Base-by-base conservation (phyloP, 164 flowering plant species). In the Litsea cubeba region DNA sequence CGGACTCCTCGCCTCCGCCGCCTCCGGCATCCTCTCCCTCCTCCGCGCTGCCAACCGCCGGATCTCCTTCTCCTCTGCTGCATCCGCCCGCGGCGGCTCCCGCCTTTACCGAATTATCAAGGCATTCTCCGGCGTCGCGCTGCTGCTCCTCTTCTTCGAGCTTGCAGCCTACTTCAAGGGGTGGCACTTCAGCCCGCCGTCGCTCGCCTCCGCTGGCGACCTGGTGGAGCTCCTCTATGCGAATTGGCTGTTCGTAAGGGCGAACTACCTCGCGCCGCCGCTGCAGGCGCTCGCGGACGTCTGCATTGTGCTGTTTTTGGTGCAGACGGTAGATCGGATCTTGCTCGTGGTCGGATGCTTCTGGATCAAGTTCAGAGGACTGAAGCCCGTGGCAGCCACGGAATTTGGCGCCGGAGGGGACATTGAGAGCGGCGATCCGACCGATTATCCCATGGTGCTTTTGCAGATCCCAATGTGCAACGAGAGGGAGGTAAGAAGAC, bases 401-500 rank as follows among this genome's bases (percentile, higher is more conserved):
- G 88, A 83, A 76, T 87, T 76, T 25, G 62, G 40, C 0, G 81
- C 78, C 51, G 71, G 46, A 6, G 78, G 50, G 0, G 81, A 79
- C 51, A 71, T 26, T 6, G 90, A 85, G 73, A 73, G 24, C 20
- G 82, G 57, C 64, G 82, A 78, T 74, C 77, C 62, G 32, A 84
- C 82, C 71, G 90, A 87, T 73, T 92, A 85, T 78, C 98, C 99
- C 0, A 93, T 93, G 99, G 98, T 90, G 67, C 72, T 95, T 70
- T 79, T 93, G 50, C 99, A 95, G 88, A 93, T 95, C 22, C 98
- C 99, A 0, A 95, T 93, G 99, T 93, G 99, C 86, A 95, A 95
- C 69, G 99, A 93, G 87, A 89, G 86, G 92, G 99, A 95, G 98
- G 99, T 93, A 87, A 91, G 93, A 78, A 71, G 79, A 84, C 81